phyloP scores from a whole-genome alignment of 345 rosid genomes.

The Euphorbia tirucalli region DNA sequence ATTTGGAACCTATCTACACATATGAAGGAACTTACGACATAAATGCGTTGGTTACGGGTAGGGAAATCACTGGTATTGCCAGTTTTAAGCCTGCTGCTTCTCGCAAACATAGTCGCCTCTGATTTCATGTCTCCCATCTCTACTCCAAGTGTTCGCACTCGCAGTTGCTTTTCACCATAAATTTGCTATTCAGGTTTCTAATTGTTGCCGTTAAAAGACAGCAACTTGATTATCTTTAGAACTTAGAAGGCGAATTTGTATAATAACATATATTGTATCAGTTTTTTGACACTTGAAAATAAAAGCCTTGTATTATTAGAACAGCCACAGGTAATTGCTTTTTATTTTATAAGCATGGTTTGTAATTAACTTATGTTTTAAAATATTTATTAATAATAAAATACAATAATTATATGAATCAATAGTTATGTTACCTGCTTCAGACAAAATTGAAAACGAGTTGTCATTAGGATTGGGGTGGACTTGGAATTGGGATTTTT shows the following conservation, averaged over 20 bases:
- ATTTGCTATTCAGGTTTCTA: neutral
- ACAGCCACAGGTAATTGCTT: too few species aligned
- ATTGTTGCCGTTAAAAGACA: neutral
- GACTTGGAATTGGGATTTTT: too few species aligned
- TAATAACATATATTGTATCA: neutral
- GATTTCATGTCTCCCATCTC: neutral
- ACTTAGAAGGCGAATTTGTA: neutral
- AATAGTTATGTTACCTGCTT: too few species aligned
- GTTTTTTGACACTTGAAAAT: too few species aligned
- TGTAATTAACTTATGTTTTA: too few species aligned
- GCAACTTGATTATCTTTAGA: neutral
- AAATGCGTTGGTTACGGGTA: conserved; percentile 80
- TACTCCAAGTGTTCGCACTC: too few species aligned
- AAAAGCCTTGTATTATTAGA: too few species aligned
- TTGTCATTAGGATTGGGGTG: too few species aligned
- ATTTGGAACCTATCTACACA: conserved; percentile 92
- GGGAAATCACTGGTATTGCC: conserved; percentile 88
- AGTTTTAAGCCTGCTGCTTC: conserved; percentile 66
- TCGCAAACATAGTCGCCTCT: conserved; percentile 65
- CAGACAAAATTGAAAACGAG: too few species aligned
- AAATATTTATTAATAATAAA: too few species aligned
- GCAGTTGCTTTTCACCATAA: neutral
- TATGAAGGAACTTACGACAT: conserved; percentile 95
- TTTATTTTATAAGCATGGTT: too few species aligned
- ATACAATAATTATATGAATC: too few species aligned